Evolutionary conservation across 2,329 filamentous ascomycete genomes (phyloP), one percentile per base, ranked within the genome.

Genomic region (Pseudogymnoascus sp.): DNA sequence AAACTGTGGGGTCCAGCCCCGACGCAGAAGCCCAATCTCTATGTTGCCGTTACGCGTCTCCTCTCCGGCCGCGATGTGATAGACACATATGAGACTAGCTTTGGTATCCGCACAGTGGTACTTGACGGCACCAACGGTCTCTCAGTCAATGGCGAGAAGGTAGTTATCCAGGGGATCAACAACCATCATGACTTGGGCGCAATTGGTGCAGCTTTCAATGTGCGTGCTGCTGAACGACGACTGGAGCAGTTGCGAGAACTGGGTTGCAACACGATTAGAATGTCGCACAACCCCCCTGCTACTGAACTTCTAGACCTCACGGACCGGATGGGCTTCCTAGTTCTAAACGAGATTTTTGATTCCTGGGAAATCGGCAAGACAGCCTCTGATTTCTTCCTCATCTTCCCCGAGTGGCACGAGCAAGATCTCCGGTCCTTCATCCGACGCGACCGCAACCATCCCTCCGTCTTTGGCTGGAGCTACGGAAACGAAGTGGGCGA

Each of bases 291-390:
- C 69, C 80, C 80, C 0, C 81, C 81, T 0, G 80, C 80, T 0
- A 74, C 79, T 0, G 81, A 82, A 65, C 70, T 82, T 0, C 74
- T 84, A 0, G 77, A 82, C 7, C 67, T 83, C 4, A 75, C 80
- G 0, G 82, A 84, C 67, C 69, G 72, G 1, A 72, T 80, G 70
- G 81, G 81, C 0, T 77, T 83, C 64, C 60, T 84, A 1, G 78
- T 83, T 2, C 70, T 83, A 35, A 78, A 82, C 65, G 82, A 84
- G 70, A 78, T 82, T 15, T 84, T 83, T 65, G 82, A 84, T 68
- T 72, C 69, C 11, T 84, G 82, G 82, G 67, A 74, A 15, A 67
- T 53, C 17, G 65, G 71, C 15, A 84, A 84, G 69, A 78, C 73
- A 0, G 65, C 66, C 1, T 78, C 79, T 64, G 82, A 83, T 68